These are phyloP conservation scores for Lactarius hatsudake DNA, from an alignment of 768 basidiomycete genomes.

Conservation along the genomic window DNA sequence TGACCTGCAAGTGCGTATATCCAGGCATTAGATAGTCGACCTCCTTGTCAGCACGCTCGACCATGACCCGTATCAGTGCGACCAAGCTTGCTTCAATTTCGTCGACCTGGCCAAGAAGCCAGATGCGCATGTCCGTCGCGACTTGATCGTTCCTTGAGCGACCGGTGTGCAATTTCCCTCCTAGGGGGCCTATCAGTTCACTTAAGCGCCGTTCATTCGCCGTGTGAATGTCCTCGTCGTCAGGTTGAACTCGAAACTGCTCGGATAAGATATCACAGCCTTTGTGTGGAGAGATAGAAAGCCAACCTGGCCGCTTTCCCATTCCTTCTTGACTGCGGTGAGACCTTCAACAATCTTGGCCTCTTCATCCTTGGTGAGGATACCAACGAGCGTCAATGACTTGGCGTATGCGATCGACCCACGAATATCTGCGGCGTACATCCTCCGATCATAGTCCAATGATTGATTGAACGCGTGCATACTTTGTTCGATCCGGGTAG, in stretches of 20 bases:
- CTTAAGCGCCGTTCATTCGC: slow-evolving; percentile 94
- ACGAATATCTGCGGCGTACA: slow-evolving; percentile 87
- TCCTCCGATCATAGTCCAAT: slow-evolving; percentile 88
- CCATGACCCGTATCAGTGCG: slow-evolving; percentile 81
- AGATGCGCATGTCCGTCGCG: slow-evolving; percentile 96
- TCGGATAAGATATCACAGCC: not conserved
- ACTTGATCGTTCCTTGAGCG: slow-evolving; percentile 98
- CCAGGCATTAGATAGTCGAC: slow-evolving; percentile 89
- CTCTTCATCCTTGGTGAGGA: slow-evolving; percentile 78
- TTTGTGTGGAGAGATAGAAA: slow-evolving; percentile 5
- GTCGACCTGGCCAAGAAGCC: slow-evolving; percentile 79
- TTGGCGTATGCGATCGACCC: slow-evolving; percentile 97
- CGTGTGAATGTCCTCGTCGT: slow-evolving; percentile 99
- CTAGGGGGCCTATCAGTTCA: slow-evolving; percentile 88
- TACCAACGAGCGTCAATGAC: slow-evolving; percentile 74
- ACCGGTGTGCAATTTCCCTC: slow-evolving; percentile 96
- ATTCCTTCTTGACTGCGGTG: slow-evolving; percentile 73
- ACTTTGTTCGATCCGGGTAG: slow-evolving; percentile 38
- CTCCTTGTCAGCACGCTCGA: slow-evolving; percentile 91
- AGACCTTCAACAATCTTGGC: slow-evolving; percentile 71
- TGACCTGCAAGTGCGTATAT: slow-evolving; percentile 95
- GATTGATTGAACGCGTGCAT: slow-evolving; percentile 99
- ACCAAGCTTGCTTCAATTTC: slow-evolving; percentile 67
- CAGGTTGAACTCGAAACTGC: slow-evolving; percentile 74
- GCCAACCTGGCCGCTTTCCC: slow-evolving; percentile 72